Percentiles rank a stretch among this genome's conserved stretches.
Evolutionary conservation across 352 stramenopile species (phyloP).

Genomic region (Plasmopara muralis): DNA sequence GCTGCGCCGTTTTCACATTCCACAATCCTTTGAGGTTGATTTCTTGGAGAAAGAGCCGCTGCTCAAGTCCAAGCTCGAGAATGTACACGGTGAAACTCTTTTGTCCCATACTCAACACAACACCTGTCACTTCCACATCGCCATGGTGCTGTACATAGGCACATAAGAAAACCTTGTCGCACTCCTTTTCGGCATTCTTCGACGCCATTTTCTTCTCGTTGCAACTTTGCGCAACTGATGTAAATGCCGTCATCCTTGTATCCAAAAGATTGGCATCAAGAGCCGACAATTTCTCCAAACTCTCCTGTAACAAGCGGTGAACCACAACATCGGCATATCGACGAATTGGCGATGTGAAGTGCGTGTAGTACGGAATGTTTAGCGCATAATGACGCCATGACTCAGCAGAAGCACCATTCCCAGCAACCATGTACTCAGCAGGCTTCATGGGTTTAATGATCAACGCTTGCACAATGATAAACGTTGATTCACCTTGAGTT

Average conservation of each 20-base stretch:
- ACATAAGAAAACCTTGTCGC: constrained; percentile 76
- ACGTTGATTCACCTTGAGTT: constrained; percentile 66
- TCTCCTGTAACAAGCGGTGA: constrained; percentile 60
- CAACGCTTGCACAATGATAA: constrained; percentile 88
- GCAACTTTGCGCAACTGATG: constrained; percentile 58
- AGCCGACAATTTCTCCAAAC: constrained; percentile 18
- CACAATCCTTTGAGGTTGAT: constrained; percentile 35
- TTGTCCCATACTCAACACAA: constrained; percentile 64
- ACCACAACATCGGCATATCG: constrained; percentile 88
- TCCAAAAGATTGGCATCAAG: constrained; percentile 13
- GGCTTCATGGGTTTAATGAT: constrained; percentile 93
- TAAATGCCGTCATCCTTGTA: constrained; percentile 33
- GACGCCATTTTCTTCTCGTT: constrained; percentile 84
- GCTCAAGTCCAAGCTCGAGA: constrained; percentile 62
- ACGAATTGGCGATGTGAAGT: constrained; percentile 97
- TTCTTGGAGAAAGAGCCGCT: constrained; percentile 51
- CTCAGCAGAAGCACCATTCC: constrained; percentile 49
- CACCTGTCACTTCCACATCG: constrained; percentile 51
- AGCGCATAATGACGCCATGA: constrained; percentile 94
- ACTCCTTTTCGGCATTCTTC: constrained; percentile 74
- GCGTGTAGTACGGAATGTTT: constrained; percentile 97
- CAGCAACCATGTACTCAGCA: constrained; percentile 90
- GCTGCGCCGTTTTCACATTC: constrained; percentile 40
- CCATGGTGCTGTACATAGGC: constrained; percentile 64
- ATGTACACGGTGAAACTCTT: constrained; percentile 80